Percentiles rank a stretch among this genome's conserved stretches.
Conservation (phyloP, 352 stramenopile genomes). For the Globisporangium irregulare region DNA sequence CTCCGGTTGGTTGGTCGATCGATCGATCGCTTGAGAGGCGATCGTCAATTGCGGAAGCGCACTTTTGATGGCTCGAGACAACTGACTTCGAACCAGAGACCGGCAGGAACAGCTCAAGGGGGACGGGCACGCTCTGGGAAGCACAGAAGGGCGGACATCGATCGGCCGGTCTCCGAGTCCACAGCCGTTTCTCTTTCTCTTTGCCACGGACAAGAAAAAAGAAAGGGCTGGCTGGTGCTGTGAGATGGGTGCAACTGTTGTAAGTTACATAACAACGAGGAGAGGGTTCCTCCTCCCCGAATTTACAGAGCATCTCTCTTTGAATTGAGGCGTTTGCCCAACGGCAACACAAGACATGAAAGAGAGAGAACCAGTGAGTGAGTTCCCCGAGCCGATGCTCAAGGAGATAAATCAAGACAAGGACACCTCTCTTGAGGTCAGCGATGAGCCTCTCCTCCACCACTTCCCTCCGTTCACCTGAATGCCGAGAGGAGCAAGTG, state of each 20-base stretch:
- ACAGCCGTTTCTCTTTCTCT: neutral
- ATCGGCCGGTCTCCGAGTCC: too few species aligned
- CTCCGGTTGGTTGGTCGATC: constrained; percentile 2
- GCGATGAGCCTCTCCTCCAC: neutral
- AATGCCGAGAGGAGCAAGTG: neutral
- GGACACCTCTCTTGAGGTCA: neutral
- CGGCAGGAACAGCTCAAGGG: neutral
- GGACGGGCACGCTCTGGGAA: neutral
- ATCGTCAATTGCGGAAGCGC: neutral
- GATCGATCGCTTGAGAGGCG: neutral
- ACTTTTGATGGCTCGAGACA: neutral
- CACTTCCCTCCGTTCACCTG: neutral
- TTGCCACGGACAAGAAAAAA: neutral
- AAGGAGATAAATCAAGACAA: neutral
- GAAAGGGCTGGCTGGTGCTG: neutral
- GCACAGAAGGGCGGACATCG: neutral
- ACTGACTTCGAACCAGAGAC: neutral
- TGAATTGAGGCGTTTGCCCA: neutral
- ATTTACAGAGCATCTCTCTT: neutral
- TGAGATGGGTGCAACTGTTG: neutral
- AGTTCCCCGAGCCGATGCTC: neutral
- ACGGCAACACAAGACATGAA: neutral
- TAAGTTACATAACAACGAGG: neutral
- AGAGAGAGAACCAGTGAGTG: neutral
- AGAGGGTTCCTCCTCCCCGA: neutral